These are phyloP conservation scores for Parachlorella kessleri DNA, from an alignment of 139 green algal genomes.

Conservation along the genomic window DNA sequence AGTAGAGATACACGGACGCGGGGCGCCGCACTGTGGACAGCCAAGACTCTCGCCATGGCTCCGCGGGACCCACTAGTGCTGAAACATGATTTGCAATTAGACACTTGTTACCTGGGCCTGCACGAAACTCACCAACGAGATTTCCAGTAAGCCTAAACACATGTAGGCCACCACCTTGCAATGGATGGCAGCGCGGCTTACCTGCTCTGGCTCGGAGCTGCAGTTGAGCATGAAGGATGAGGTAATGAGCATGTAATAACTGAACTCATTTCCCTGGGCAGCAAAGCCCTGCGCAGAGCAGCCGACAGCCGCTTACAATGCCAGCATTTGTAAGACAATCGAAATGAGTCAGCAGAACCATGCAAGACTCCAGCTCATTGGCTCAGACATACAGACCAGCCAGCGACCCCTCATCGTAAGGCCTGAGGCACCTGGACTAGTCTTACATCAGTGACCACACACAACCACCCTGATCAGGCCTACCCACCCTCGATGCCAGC, in stretches of 20 bases:
- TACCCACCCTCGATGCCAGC: constrained; percentile 38
- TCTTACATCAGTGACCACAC: not conserved
- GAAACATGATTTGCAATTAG: no score
- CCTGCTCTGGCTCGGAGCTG: not conserved
- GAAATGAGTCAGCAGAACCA: not conserved
- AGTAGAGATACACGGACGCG: no score
- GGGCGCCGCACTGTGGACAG: no score
- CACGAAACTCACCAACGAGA: no score
- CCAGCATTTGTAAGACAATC: not conserved
- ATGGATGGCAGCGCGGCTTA: not conserved
- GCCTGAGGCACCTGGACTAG: not conserved
- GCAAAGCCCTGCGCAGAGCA: constrained; percentile 57
- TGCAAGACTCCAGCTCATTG: not conserved
- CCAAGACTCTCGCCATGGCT: no score
- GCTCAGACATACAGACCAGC: not conserved
- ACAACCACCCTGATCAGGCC: not conserved
- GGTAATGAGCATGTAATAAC: constrained; percentile 96
- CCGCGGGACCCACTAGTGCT: no score
- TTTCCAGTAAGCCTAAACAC: not conserved
- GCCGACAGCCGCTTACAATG: no score
- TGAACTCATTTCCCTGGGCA: constrained; percentile 94
- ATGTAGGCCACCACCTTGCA: not conserved
- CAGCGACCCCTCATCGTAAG: not conserved
- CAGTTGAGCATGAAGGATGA: constrained; percentile 92
- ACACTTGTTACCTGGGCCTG: not conserved